Percentiles rank a stretch among this genome's conserved stretches.
Evolutionary conservation across 2,329 filamentous ascomycete species (phyloP).

Genomic region (Colletotrichum higginsianum): DNA sequence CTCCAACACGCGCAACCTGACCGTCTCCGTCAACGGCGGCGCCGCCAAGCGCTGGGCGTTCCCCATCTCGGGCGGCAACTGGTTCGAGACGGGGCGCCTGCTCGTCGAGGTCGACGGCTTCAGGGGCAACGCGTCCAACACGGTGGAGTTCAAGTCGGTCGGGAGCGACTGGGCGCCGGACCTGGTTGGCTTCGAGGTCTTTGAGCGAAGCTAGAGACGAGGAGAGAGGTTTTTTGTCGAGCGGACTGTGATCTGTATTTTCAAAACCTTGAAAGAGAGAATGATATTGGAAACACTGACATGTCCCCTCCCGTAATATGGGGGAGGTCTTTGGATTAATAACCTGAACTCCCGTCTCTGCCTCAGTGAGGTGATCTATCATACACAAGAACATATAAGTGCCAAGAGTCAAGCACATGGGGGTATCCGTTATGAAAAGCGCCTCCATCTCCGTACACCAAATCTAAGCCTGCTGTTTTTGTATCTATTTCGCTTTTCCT

Average conservation of each 20-base stretch:
- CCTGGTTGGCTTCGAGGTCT: slow-evolving; percentile 58
- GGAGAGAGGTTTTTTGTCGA: too few relatives aligned
- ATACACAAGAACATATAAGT: slow-evolving; percentile 1
- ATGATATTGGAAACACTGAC: not conserved
- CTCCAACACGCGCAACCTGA: slow-evolving; percentile 65
- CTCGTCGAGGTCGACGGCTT: slow-evolving; percentile 63
- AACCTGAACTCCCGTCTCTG: not conserved
- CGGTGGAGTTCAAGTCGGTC: slow-evolving; percentile 51
- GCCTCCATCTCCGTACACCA: not conserved
- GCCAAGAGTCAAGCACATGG: slow-evolving; percentile 11
- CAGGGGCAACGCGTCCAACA: slow-evolving; percentile 55
- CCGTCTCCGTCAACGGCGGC: slow-evolving; percentile 62
- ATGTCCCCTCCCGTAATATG: too few relatives aligned
- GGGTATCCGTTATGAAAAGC: slow-evolving; percentile 32
- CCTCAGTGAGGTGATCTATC: not conserved
- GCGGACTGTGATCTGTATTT: too few relatives aligned
- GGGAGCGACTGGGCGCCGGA: slow-evolving; percentile 54
- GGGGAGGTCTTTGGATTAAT: not conserved
- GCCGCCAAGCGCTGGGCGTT: slow-evolving; percentile 62
- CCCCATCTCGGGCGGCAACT: slow-evolving; percentile 64
- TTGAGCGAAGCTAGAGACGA: slow-evolving; percentile 3
- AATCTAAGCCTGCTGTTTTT: slow-evolving; percentile 4
- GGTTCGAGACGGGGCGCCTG: slow-evolving; percentile 64
- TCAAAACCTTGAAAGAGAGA: too few relatives aligned
- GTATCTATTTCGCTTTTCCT: not conserved